Evolutionary conservation across 2,329 filamentous ascomycete species (phyloP), one percentile per base, ranked within the genome.

Genomic region (Calonectria crousiana): DNA sequence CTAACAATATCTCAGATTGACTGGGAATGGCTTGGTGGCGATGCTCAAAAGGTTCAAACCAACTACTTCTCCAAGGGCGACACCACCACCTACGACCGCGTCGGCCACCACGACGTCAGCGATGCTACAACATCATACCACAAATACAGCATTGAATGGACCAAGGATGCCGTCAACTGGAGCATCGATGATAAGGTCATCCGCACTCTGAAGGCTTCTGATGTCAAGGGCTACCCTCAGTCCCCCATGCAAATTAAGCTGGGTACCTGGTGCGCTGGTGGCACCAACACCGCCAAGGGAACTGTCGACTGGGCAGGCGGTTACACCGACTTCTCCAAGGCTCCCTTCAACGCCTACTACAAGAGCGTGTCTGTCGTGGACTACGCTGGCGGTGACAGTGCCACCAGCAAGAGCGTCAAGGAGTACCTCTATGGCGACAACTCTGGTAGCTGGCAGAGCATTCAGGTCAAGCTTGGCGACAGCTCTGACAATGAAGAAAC

Each of bases 11-110:
- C 18, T 20, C 10, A 98, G 88, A 97, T 98, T 77, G 96, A 98
- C 85, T 97, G 95, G 93, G 96, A 98, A 86, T 98, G 93, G 92
- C 88, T 96, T 26, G 94, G 94, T 58, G 92, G 91, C 26, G 88
- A 91, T 73, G 83, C 88, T 58, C 84, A 85, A 2, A 86, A 94
- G 76, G 93, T 94, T 1, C 94, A 97, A 84, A 92, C 90, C 79
- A 98, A 98, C 86, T 98, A 96, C 86, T 94, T 94, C 82, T 91
- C 92, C 83, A 93, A 94, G 85, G 93, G 93, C 69, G 88, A 94
- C 83, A 92, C 90, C 36, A 90, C 91, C 9, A 88, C 88, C 44
- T 94, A 90, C 80, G 90, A 94, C 82, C 91, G 92, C 72, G 92
- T 90, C 79, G 87, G 86, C 36, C 90, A 90, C 84, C 87, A 90